phyloP scores from a whole-genome alignment of 2,329 filamentous ascomycete species.

The Hymenotorrendiella dingleyae region DNA sequence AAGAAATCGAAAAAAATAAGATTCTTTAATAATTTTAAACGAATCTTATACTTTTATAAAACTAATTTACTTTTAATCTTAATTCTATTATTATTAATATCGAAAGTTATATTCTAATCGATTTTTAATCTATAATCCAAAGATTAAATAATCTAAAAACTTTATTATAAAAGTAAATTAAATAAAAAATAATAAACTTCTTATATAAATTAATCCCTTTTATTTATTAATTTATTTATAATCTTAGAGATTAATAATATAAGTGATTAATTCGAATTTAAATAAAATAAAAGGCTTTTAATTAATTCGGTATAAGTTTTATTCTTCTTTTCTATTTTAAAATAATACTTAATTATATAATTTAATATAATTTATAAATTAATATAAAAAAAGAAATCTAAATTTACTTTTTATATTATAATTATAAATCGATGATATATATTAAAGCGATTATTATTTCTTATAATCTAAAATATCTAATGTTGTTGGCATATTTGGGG shows the following conservation, averaged over 20 bases:
- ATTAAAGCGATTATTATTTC: not conserved
- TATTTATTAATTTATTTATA: not conserved
- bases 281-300: not conserved
- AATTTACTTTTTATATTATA: not conserved
- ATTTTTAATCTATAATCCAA: not conserved
- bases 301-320: not conserved
- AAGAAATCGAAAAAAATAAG: too few relatives aligned
- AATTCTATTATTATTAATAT: not conserved
- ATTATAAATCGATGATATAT: not conserved
- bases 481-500: too few relatives aligned
- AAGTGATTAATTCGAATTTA: not conserved
- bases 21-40: too few relatives aligned
- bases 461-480: not conserved
- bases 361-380: not conserved
- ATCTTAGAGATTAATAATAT: not conserved
- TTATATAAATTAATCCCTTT: not conserved
- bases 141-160: not conserved
- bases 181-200: not conserved
- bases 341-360: not conserved
- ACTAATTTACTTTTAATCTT: not conserved
- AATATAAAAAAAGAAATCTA: not conserved
- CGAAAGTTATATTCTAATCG: not conserved
- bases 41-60: not conserved
- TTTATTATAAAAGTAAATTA: not conserved
- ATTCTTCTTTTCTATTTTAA: not conserved